phyloP scores from a whole-genome alignment of 352 stramenopile species.

The Globisporangium yorkense region DNA sequence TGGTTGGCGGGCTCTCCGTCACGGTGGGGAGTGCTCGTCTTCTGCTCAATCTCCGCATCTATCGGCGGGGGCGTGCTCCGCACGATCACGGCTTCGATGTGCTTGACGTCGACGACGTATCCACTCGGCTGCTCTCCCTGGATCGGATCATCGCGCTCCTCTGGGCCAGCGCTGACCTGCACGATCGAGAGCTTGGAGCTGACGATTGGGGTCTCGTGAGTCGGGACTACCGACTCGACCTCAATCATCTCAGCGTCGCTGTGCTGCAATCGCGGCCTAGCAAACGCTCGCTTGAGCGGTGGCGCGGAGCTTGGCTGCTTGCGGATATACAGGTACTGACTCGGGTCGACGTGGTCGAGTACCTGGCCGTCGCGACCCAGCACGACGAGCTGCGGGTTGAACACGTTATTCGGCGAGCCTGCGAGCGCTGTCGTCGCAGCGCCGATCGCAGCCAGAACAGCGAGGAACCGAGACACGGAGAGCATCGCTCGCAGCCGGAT shows the following conservation, averaged over 20 bases:
- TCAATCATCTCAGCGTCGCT: neutral
- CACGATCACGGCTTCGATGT: neutral
- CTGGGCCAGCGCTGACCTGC: neutral
- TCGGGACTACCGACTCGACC: too few relatives aligned
- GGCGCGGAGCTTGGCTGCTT: slow-evolving; percentile 3
- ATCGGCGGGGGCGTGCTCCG: neutral
- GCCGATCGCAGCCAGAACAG: neutral
- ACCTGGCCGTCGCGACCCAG: slow-evolving; percentile 28
- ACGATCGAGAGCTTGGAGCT: slow-evolving; percentile 2
- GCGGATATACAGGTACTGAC: slow-evolving; percentile 20
- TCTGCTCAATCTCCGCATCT: neutral
- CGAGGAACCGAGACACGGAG: neutral
- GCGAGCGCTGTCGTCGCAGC: neutral
- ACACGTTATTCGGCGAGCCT: neutral
- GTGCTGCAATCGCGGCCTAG: neutral
- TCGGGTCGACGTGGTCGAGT: slow-evolving; percentile 23
- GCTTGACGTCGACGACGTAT: neutral
- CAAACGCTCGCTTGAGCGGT: neutral
- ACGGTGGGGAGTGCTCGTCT: neutral
- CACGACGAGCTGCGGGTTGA: slow-evolving; percentile 25
- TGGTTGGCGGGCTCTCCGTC: neutral
- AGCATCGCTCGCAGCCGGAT: neutral
- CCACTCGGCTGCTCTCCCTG: neutral
- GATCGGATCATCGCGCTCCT: neutral
- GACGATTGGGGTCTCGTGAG: neutral